Percentiles rank a stretch among this genome's conserved stretches.
phyloP scores from a whole-genome alignment of 2,329 filamentous ascomycete species.

The Fusarium pseudoanthophilum region DNA sequence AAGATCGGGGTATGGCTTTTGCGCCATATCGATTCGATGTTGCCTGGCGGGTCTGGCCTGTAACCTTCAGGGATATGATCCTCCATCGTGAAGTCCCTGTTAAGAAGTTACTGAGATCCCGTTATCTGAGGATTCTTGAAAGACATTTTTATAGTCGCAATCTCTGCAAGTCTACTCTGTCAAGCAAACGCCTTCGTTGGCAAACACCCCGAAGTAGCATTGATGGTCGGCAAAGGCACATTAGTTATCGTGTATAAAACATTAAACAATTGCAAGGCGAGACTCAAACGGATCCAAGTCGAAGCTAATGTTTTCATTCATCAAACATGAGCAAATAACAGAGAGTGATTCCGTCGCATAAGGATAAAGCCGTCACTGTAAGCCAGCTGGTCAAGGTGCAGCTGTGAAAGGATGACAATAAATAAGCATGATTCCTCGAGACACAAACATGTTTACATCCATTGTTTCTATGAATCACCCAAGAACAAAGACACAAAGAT shows the following conservation, averaged over 20 bases:
- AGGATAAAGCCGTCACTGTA: conserved; percentile 3
- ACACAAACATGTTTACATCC: neutral
- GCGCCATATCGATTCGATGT: neutral
- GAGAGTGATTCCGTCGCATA: neutral
- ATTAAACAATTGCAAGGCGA: fast-evolving
- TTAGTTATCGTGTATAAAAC: neutral
- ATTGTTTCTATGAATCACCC: too few relatives aligned
- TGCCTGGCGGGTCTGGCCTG: neutral
- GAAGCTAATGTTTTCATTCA: neutral
- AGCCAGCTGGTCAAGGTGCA: neutral
- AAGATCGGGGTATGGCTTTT: neutral
- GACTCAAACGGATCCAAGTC: neutral
- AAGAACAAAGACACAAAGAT: neutral
- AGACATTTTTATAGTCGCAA: neutral
- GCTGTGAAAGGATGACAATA: neutral
- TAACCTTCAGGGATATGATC: neutral
- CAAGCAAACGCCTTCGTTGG: neutral
- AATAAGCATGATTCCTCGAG: neutral
- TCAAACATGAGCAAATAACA: neutral
- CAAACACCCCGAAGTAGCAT: neutral
- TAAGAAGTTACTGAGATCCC: neutral
- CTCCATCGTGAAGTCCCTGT: neutral
- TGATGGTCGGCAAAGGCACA: neutral
- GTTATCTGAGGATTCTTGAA: neutral
- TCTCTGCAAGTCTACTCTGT: neutral